Percentiles rank a stretch among this genome's conserved stretches.
Evolutionary conservation across 768 basidiomycete genomes (phyloP).

Genomic region (Suillus variegatus): DNA sequence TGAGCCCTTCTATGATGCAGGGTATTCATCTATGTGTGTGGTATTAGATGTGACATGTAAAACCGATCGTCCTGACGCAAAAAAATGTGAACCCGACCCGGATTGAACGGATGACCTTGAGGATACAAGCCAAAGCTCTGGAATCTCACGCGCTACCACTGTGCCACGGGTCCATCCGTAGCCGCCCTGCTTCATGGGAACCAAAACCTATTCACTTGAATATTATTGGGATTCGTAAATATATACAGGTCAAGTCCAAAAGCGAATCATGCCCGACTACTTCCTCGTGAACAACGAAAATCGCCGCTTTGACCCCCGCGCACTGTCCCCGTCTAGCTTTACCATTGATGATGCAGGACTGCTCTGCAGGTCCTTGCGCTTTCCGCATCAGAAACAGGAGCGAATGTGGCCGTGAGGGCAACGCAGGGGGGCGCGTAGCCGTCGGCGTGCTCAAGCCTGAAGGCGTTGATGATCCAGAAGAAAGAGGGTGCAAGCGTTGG

Average conservation of each 20-base stretch:
- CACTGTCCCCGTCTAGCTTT: slow-evolving; percentile 19
- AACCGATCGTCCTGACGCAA: slow-evolving; percentile 2
- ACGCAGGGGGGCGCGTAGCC: slow-evolving; percentile 22
- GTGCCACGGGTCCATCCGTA: slow-evolving; percentile 34
- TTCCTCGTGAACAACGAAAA: slow-evolving; percentile 34
- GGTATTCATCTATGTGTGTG: neutral
- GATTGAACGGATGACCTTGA: slow-evolving; percentile 50
- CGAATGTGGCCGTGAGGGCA: slow-evolving; percentile 28
- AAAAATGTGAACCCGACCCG: slow-evolving; percentile 41
- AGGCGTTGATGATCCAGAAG: slow-evolving; percentile 30
- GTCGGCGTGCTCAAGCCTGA: slow-evolving; percentile 34
- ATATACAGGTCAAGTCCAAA: slow-evolving; percentile 14
- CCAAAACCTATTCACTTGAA: neutral
- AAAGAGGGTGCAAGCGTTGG: slow-evolving; percentile 32
- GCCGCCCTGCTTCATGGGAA: neutral
- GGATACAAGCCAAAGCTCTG: slow-evolving; percentile 30
- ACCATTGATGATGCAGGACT: slow-evolving; percentile 28
- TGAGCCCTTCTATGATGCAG: neutral
- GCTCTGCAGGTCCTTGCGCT: slow-evolving; percentile 19
- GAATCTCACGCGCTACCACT: slow-evolving; percentile 44
- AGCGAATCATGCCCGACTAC: slow-evolving; percentile 16
- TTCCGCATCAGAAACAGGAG: slow-evolving; percentile 35
- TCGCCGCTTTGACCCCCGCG: slow-evolving; percentile 23
- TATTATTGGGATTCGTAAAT: slow-evolving; percentile 16
- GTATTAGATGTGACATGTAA: neutral